phyloP scores from a whole-genome alignment of 148 eudicot species.

The Fallopia convolvulus region DNA sequence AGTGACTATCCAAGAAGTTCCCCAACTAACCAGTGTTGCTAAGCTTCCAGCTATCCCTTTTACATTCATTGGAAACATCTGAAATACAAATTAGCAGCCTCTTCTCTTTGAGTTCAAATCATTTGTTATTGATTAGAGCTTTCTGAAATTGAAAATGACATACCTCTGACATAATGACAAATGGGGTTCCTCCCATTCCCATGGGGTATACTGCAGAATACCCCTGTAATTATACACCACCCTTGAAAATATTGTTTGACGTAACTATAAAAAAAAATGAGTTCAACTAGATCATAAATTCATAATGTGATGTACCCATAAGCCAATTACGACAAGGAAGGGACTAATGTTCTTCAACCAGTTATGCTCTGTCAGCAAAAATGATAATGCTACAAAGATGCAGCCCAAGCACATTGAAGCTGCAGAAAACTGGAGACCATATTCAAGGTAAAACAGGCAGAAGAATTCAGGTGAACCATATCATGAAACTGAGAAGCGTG shows the following conservation, averaged over 20 bases:
- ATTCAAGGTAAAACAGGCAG: not conserved
- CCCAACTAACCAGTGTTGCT: not conserved
- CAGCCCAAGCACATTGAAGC: conserved; percentile 5
- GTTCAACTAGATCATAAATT: not conserved
- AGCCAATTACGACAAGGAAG: conserved; percentile 19
- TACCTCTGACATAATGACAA: conserved; percentile 35
- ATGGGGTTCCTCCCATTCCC: conserved; percentile 36
- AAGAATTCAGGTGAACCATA: not conserved
- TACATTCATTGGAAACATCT: conserved; percentile 9
- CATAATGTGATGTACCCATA: conserved; percentile 13
- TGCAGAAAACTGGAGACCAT: conserved; percentile 9
- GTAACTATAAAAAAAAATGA: not conserved
- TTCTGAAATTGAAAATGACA: not conserved
- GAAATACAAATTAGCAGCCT: not conserved
- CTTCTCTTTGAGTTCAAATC: not conserved
- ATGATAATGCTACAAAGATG: conserved; percentile 10
- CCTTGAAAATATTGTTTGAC: not conserved
- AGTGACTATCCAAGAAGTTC: not conserved
- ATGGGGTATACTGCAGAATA: conserved; percentile 26
- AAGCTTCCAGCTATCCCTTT: conserved; percentile 9
- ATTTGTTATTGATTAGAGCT: not conserved
- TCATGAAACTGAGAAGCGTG: not conserved
- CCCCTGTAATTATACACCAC: not conserved
- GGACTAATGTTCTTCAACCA: conserved; percentile 15
- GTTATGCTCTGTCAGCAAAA: conserved; percentile 14